These are phyloP conservation scores for Chrysoporthe puriensis DNA, from an alignment of 2,329 filamentous ascomycete genomes.

Conservation along the genomic window DNA sequence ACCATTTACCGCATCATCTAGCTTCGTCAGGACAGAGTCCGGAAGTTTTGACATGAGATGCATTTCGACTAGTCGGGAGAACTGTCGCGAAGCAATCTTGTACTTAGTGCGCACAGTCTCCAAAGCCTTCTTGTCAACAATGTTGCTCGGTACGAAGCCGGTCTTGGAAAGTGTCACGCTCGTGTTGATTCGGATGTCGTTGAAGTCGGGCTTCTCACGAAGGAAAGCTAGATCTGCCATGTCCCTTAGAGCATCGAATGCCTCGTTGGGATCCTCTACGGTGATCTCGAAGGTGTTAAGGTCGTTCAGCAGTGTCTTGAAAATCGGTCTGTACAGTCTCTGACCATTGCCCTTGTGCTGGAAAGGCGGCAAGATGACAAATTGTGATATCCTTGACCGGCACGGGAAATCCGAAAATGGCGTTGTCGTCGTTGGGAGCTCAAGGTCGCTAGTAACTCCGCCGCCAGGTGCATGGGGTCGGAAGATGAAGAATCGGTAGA, in stretches of 20 bases:
- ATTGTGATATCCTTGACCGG: slow-evolving; percentile 88
- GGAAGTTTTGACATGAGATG: slow-evolving; percentile 68
- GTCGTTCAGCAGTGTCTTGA: slow-evolving; percentile 67
- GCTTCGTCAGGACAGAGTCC: slow-evolving; percentile 51
- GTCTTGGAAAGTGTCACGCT: slow-evolving; percentile 52
- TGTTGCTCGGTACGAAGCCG: slow-evolving; percentile 51
- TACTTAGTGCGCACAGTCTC: slow-evolving; percentile 60
- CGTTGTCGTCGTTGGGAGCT: slow-evolving; percentile 39
- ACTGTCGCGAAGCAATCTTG: slow-evolving; percentile 80
- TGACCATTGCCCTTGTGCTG: slow-evolving; percentile 80
- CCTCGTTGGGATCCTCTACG: slow-evolving; percentile 90
- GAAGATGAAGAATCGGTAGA: slow-evolving; percentile 82
- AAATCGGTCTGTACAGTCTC: slow-evolving; percentile 80
- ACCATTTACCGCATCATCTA: slow-evolving; percentile 43
- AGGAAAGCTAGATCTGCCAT: slow-evolving; percentile 72
- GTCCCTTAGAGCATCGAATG: slow-evolving; percentile 80
- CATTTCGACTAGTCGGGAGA: slow-evolving; percentile 75
- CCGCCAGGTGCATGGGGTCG: slow-evolving; percentile 47
- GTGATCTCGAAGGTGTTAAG: slow-evolving; percentile 79
- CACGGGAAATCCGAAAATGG: slow-evolving; percentile 68
- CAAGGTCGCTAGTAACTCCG: slow-evolving; percentile 38
- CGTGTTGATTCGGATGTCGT: slow-evolving; percentile 53
- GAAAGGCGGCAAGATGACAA: slow-evolving; percentile 86
- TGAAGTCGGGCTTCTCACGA: slow-evolving; percentile 61
- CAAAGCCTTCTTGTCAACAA: slow-evolving; percentile 61